phyloP scores from a whole-genome alignment of 352 stramenopile species.

The Phytophthora vignae region DNA sequence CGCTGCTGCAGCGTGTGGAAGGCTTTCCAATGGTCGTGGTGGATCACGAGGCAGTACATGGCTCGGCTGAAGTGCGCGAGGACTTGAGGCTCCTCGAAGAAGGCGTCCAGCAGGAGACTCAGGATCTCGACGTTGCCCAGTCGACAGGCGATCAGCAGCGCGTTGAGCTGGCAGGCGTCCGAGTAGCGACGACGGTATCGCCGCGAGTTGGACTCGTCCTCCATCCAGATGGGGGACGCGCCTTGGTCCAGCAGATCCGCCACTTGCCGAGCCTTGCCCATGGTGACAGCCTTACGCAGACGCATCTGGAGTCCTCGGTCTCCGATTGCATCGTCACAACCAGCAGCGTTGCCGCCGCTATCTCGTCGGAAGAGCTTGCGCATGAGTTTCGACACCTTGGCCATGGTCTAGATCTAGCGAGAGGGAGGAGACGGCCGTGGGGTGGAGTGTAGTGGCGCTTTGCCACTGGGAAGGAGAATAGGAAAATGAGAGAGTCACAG shows the following conservation, averaged over 20 bases:
- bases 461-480: conserved; percentile 20
- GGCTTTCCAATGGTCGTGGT: conserved; percentile 62
- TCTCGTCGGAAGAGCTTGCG: conserved; percentile 58
- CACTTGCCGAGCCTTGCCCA: conserved; percentile 56
- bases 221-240: conserved; percentile 67
- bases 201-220: conserved; percentile 20
- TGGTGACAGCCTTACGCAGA: conserved; percentile 64
- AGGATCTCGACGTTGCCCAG: conserved; percentile 57
- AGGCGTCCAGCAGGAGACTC: conserved; percentile 67
- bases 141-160: conserved; percentile 70
- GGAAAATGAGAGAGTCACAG: conserved; percentile 16
- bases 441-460: conserved; percentile 24
- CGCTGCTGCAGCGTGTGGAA: conserved; percentile 67
- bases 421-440: neutral
- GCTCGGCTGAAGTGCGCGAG: conserved; percentile 58
- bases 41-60: conserved; percentile 80
- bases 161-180: conserved; percentile 51
- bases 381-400: conserved; percentile 53
- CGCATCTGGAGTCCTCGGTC: conserved; percentile 46
- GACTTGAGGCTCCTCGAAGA: conserved; percentile 55
- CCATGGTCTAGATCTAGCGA: conserved; percentile 27
- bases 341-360: conserved; percentile 4
- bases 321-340: neutral
- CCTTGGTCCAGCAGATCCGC: conserved; percentile 62
- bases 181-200: conserved; percentile 24